phyloP scores from a whole-genome alignment of 352 stramenopile species.

The Phytophthora pisi region DNA sequence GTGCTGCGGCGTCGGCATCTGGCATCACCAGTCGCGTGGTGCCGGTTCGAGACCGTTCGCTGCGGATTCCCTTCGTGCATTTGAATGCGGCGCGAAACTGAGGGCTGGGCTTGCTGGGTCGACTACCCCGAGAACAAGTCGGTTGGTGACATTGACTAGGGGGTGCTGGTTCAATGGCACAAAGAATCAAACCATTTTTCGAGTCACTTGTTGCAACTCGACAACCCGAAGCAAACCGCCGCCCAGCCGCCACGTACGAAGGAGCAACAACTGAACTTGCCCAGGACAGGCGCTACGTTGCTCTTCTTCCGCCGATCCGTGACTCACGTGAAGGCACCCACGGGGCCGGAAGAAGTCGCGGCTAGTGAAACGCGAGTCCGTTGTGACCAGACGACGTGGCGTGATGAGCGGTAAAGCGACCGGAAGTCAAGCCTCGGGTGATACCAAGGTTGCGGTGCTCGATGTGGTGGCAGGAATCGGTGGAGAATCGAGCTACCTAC shows the following conservation, averaged over 20 bases:
- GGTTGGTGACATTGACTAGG: neutral
- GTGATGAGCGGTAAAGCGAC: neutral
- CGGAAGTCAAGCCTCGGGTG: slow-evolving; percentile 1
- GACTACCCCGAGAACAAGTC: slow-evolving; percentile 14
- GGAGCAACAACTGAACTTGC: slow-evolving; percentile 17
- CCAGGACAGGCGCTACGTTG: slow-evolving; percentile 18
- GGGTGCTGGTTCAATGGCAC: neutral
- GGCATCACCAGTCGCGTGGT: slow-evolving; percentile 6
- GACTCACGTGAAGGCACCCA: slow-evolving; percentile 9
- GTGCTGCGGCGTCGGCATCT: neutral
- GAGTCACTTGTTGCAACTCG: slow-evolving; percentile 5
- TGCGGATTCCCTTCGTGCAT: slow-evolving; percentile 11
- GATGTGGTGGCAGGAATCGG: neutral
- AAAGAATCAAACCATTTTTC: neutral
- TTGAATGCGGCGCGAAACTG: slow-evolving; percentile 21
- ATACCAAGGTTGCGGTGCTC: slow-evolving; percentile 1
- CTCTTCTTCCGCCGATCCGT: slow-evolving; percentile 3
- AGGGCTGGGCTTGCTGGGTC: neutral
- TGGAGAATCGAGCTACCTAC: neutral
- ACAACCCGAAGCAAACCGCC: neutral
- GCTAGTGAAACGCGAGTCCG: slow-evolving; percentile 19
- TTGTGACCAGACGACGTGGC: slow-evolving; percentile 1
- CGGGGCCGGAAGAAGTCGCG: slow-evolving; percentile 24
- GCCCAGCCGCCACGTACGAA: slow-evolving; percentile 16
- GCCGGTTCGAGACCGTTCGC: slow-evolving; percentile 9